These are phyloP conservation scores for Dicorynia guianensis DNA, from an alignment of 306 rosid genomes.

Conservation along the genomic window DNA sequence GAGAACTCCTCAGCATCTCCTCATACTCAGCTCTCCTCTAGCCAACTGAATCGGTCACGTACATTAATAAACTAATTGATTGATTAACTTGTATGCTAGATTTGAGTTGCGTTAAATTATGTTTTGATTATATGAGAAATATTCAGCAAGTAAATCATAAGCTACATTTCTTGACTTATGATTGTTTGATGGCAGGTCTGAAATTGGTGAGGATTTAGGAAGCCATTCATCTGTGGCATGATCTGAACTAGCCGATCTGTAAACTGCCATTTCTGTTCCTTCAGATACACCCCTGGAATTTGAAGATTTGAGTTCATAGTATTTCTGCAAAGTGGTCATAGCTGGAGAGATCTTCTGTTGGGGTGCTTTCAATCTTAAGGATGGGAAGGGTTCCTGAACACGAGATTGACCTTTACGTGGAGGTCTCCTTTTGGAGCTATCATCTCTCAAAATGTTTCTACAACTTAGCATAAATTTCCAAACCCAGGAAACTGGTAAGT, in stretches of 20 bases:
- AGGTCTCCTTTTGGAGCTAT: slow-evolving; percentile 41
- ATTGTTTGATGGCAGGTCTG: slow-evolving; percentile 44
- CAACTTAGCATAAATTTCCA: slow-evolving; percentile 27
- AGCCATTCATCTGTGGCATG: slow-evolving; percentile 52
- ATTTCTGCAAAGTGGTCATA: slow-evolving; percentile 72
- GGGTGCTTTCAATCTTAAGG: slow-evolving; percentile 60
- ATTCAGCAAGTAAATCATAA: slow-evolving; percentile 58
- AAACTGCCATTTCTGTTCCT: slow-evolving; percentile 71
- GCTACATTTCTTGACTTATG: slow-evolving; percentile 51
- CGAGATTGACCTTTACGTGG: slow-evolving; percentile 53
- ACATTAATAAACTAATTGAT: no score
- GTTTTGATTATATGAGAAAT: no score
- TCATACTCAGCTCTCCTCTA: no score
- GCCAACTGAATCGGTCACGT: no score
- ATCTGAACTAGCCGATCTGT: slow-evolving; percentile 54
- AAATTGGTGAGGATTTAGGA: slow-evolving; percentile 52
- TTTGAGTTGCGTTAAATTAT: no score
- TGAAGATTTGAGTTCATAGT: slow-evolving; percentile 65
- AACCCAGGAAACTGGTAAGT: slow-evolving; percentile 8
- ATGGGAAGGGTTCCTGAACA: slow-evolving; percentile 52
- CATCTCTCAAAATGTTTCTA: slow-evolving; percentile 48
- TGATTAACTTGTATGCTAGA: no score
- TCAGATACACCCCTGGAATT: slow-evolving; percentile 38
- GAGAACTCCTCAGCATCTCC: no score
- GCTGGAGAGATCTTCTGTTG: slow-evolving; percentile 57